Evolutionary conservation across 257 asterid species (phyloP).

Genomic region (Solanum bukasovii): DNA sequence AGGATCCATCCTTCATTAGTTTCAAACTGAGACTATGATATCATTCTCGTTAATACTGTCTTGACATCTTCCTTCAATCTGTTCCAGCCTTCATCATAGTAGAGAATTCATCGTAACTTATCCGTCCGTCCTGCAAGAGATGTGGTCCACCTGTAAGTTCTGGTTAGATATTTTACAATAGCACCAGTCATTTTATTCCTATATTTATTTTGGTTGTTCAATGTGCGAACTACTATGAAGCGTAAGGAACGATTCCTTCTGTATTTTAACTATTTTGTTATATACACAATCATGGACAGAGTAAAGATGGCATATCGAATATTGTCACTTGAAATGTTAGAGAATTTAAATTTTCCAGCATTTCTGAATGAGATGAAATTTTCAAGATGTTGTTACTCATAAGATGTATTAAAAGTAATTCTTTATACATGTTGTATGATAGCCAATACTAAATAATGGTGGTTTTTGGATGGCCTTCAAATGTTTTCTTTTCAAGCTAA

Average conservation of each 20-base stretch:
- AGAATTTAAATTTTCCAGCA: neutral
- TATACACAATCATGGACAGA: neutral
- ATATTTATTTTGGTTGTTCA: neutral
- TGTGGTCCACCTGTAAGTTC: slow-evolving; percentile 93
- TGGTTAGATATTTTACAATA: slow-evolving; percentile 28
- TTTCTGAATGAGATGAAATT: neutral
- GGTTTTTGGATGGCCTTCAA: neutral
- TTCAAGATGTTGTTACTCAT: neutral
- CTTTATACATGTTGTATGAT: neutral
- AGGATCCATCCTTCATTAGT: slow-evolving; percentile 38
- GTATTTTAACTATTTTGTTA: neutral
- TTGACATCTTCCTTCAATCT: slow-evolving; percentile 33
- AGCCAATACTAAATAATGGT: neutral
- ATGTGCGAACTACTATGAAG: neutral
- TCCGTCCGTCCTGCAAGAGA: too few relatives aligned
- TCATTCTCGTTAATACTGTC: too few relatives aligned
- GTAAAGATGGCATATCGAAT: neutral
- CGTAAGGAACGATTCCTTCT: neutral
- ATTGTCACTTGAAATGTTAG: neutral
- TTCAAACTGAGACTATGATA: slow-evolving; percentile 25
- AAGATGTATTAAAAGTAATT: neutral
- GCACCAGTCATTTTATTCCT: neutral
- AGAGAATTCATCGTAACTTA: slow-evolving; percentile 1
- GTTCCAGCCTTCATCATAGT: slow-evolving; percentile 41
- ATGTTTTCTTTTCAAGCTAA: neutral